phyloP scores from a whole-genome alignment of 2,329 filamentous ascomycete genomes.

The Paraphoma chrysanthemicola region DNA sequence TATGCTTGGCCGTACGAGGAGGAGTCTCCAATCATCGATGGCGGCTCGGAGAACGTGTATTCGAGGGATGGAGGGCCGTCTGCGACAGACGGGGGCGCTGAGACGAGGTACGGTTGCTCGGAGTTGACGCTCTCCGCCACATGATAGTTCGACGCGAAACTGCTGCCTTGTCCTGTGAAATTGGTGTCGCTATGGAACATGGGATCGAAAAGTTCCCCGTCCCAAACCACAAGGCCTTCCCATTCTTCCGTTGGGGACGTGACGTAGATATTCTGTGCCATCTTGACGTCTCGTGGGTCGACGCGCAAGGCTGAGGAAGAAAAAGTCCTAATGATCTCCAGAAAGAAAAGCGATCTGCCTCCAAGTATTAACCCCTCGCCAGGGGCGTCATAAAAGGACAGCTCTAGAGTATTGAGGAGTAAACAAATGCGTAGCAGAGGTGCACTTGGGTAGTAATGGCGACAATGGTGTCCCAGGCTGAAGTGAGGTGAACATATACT shows the following conservation, averaged over 20 bases:
- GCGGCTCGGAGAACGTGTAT: constrained; percentile 35
- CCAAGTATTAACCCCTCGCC: constrained; percentile 9
- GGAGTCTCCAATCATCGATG: constrained; percentile 34
- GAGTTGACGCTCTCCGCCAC: constrained; percentile 28
- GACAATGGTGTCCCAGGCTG: constrained; percentile 11
- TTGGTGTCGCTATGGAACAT: constrained; percentile 31
- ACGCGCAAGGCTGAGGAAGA: constrained; percentile 1
- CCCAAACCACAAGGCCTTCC: constrained; percentile 39
- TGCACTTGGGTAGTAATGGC: constrained; percentile 6
- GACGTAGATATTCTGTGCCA: constrained; percentile 25
- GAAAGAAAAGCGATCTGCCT: constrained; percentile 2
- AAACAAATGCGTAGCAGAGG: constrained; percentile 3
- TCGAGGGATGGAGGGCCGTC: constrained; percentile 35
- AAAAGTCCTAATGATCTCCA: background rate
- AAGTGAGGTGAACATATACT: constrained; percentile 22
- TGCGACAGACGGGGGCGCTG: constrained; percentile 31
- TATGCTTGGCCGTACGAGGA: constrained; percentile 31
- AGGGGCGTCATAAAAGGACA: constrained; percentile 15
- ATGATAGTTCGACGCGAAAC: constrained; percentile 20
- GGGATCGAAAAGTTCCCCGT: constrained; percentile 37
- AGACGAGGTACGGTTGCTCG: constrained; percentile 29
- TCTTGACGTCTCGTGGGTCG: constrained; percentile 1
- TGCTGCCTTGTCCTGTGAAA: constrained; percentile 14
- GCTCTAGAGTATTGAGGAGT: constrained; percentile 3
- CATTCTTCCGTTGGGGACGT: constrained; percentile 31